phyloP scores from a whole-genome alignment of 2,329 filamentous ascomycete genomes.

The Cordyceps javanica region DNA sequence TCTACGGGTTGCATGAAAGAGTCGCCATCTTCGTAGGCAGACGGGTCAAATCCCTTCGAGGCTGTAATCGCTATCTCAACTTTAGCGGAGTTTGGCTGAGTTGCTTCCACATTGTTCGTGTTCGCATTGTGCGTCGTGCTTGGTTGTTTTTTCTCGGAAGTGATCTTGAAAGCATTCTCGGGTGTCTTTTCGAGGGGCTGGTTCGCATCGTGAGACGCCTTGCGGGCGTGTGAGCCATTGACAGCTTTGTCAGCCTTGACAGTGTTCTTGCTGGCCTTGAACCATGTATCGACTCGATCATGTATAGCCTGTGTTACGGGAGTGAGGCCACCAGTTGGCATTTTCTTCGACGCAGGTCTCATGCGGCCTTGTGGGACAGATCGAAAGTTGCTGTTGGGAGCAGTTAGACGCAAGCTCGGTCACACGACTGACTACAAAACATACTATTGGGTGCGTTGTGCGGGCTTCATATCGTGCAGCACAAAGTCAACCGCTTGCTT shows the following conservation, averaged over 20 bases:
- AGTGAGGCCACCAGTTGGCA: constrained; percentile 37
- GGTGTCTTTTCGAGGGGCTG: not conserved
- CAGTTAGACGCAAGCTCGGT: not conserved
- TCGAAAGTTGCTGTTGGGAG: constrained; percentile 48
- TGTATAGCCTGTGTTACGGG: constrained; percentile 41
- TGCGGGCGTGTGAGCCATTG: constrained; percentile 12
- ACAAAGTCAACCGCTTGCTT: constrained; percentile 70
- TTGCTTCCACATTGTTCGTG: constrained; percentile 23
- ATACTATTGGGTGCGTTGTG: constrained; percentile 66
- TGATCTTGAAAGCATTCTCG: not conserved
- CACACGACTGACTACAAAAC: constrained; percentile 17
- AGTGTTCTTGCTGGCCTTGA: constrained; percentile 32
- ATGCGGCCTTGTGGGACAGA: constrained; percentile 19
- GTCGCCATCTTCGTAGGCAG: constrained; percentile 29
- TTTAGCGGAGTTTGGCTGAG: constrained; percentile 30
- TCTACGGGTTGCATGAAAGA: constrained; percentile 16
- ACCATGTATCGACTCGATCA: constrained; percentile 34
- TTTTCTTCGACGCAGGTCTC: constrained; percentile 20
- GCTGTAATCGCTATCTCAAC: constrained; percentile 45
- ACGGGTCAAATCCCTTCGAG: constrained; percentile 33
- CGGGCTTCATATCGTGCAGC: constrained; percentile 63
- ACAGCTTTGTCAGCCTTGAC: constrained; percentile 8
- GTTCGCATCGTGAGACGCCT: constrained; percentile 11
- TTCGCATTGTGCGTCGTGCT: not conserved
- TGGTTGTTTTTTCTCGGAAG: not conserved